These are phyloP conservation scores for Acidiella bohemica DNA, from an alignment of 495 filamentous ascomycete species.

Conservation along the genomic window DNA sequence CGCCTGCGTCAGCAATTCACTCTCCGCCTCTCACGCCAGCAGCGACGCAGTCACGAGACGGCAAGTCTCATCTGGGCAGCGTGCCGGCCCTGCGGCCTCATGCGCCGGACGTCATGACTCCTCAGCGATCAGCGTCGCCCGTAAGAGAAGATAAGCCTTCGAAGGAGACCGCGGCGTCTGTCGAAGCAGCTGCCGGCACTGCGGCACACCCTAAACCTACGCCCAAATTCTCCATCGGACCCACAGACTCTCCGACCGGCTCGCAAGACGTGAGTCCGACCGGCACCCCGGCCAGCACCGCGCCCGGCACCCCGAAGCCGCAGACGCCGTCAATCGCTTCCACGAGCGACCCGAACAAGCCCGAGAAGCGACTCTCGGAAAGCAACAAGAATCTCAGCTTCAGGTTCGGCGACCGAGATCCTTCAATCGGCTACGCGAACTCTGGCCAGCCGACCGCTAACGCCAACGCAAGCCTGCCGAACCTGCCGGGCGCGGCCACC, in stretches of 20 bases:
- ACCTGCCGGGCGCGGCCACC: slow-evolving; percentile 7
- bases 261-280: slow-evolving; percentile 45
- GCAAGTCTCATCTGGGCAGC: slow-evolving; percentile 19
- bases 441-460: slow-evolving; percentile 19
- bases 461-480: too few species aligned
- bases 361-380: slow-evolving; percentile 63
- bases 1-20: slow-evolving; percentile 50
- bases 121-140: slow-evolving; percentile 32
- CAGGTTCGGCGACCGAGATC: slow-evolving; percentile 54
- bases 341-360: slow-evolving; percentile 76
- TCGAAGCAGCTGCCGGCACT: slow-evolving; percentile 35
- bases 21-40: slow-evolving; percentile 85
- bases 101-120: slow-evolving; percentile 49
- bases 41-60: slow-evolving; percentile 48
- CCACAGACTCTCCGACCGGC: slow-evolving; percentile 49
- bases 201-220: slow-evolving; percentile 41
- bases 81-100: slow-evolving; percentile 4
- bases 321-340: slow-evolving; percentile 64
- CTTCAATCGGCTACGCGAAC: slow-evolving; percentile 37
- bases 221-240: slow-evolving; percentile 61
- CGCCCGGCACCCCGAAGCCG: slow-evolving; percentile 42
- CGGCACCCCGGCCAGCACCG: slow-evolving; percentile 43
- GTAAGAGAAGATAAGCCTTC: slow-evolving; percentile 9
- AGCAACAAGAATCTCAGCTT: slow-evolving; percentile 59
- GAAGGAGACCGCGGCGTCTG: slow-evolving; percentile 12